These are phyloP conservation scores for Penicillium alfredii DNA, from an alignment of 495 filamentous ascomycete species.

Conservation along the genomic window DNA sequence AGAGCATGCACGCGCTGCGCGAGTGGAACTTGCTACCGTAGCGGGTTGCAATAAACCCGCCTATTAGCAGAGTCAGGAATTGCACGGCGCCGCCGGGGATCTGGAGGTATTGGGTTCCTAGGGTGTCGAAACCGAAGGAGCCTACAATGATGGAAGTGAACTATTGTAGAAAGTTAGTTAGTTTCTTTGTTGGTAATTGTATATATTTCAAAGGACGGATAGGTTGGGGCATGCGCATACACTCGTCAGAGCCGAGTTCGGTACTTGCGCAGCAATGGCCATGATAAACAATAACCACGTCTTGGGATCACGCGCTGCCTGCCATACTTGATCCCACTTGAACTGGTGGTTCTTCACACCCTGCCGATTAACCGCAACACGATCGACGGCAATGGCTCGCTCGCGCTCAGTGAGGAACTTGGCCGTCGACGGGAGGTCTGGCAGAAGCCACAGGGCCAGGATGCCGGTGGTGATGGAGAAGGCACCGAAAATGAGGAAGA, in stretches of 20 bases:
- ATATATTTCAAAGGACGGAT: no score
- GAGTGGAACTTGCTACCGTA: constrained; percentile 29
- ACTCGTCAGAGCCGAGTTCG: constrained; percentile 36
- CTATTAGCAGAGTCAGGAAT: constrained; percentile 29
- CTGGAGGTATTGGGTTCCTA: constrained; percentile 51
- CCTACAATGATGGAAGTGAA: constrained; percentile 45
- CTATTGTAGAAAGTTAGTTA: constrained; percentile 6
- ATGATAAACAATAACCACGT: constrained; percentile 43
- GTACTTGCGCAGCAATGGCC: constrained; percentile 30
- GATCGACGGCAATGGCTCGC: constrained; percentile 39
- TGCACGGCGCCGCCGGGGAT: constrained; percentile 44
- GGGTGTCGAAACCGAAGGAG: constrained; percentile 49
- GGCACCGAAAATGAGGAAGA: constrained; percentile 45
- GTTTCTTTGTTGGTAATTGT: no score
- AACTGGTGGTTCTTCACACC: constrained; percentile 45
- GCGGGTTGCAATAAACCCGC: constrained; percentile 38
- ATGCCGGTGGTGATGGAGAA: constrained; percentile 31
- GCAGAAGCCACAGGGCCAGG: constrained; percentile 33
- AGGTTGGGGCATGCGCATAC: no score
- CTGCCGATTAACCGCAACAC: constrained; percentile 37
- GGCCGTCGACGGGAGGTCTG: constrained; percentile 39
- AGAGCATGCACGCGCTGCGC: constrained; percentile 26
- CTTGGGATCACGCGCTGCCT: constrained; percentile 42
- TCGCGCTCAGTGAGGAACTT: constrained; percentile 30
- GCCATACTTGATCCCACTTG: constrained; percentile 44